These are phyloP conservation scores for Nothophytophthora sp. DNA, from an alignment of 352 stramenopile genomes.

Conservation along the genomic window DNA sequence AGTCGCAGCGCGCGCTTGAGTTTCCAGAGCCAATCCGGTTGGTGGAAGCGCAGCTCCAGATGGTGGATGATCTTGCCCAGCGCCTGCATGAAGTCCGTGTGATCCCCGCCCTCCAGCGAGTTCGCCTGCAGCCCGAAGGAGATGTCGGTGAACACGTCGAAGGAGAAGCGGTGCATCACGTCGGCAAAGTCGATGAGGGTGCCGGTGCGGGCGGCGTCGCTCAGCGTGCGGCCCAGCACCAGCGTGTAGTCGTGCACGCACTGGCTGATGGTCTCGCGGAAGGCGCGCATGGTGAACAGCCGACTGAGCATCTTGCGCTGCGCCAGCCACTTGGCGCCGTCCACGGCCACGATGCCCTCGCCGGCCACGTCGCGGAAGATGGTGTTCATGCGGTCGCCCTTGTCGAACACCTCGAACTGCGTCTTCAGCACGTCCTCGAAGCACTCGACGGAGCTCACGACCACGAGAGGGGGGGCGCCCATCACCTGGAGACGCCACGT, in stretches of 20 bases:
- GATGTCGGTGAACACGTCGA: constrained; percentile 62
- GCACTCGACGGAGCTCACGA: constrained; percentile 33
- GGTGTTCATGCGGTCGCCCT: constrained; percentile 43
- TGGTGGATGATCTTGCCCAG: constrained; percentile 37
- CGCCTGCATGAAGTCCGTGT: constrained; percentile 48
- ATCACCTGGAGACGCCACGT: constrained; percentile 40
- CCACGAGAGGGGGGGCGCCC: constrained; percentile 35
- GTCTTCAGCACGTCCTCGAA: constrained; percentile 53
- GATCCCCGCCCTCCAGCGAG: constrained; percentile 34
- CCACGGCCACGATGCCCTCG: constrained; percentile 54
- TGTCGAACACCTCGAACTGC: constrained; percentile 74
- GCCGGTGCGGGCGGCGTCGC: constrained; percentile 10
- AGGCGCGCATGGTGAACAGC: constrained; percentile 64
- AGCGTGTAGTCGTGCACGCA: constrained; percentile 43
- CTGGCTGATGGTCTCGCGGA: constrained; percentile 35
- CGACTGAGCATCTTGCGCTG: constrained; percentile 81
- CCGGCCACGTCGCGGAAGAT: constrained; percentile 53
- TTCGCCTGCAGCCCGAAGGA: constrained; percentile 53
- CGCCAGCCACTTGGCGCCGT: constrained; percentile 45
- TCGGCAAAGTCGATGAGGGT: constrained; percentile 28
- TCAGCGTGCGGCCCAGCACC: constrained; percentile 25
- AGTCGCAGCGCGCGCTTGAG: constrained; percentile 49
- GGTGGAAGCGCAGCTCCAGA: constrained; percentile 44
- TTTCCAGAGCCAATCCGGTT: constrained; percentile 54
- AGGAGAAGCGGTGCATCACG: constrained; percentile 50